Percentiles rank a stretch among this genome's conserved stretches.
These are phyloP conservation scores for Aspergillus calidoustus DNA, from an alignment of 2,329 filamentous ascomycete genomes.

Conservation along the genomic window DNA sequence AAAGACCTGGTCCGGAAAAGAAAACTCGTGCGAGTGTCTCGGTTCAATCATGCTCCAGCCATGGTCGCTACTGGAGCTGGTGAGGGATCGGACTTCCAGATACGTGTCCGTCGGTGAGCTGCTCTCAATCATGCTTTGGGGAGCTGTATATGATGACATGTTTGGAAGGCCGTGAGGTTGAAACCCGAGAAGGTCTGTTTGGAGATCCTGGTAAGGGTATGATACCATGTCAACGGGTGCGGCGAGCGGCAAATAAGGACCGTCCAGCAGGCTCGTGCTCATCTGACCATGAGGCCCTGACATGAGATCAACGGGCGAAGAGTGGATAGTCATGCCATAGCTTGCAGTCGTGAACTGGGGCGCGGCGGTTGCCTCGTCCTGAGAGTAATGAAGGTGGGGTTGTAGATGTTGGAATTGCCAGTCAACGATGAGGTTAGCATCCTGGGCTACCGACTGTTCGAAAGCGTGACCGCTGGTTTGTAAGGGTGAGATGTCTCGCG, in stretches of 20 bases:
- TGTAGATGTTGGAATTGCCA: constrained; percentile 52
- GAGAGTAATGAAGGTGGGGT: constrained; percentile 43
- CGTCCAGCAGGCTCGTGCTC: constrained; percentile 65
- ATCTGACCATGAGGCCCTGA: constrained; percentile 66
- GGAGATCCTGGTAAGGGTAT: constrained; percentile 78
- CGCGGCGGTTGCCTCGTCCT: constrained; percentile 60
- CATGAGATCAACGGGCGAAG: constrained; percentile 58
- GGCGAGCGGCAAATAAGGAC: constrained; percentile 60
- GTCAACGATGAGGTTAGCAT: constrained; percentile 50
- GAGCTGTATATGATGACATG: constrained; percentile 43
- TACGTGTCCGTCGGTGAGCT: constrained; percentile 79
- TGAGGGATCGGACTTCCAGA: constrained; percentile 82
- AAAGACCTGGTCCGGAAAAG: constrained; percentile 68
- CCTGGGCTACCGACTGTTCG: constrained; percentile 49
- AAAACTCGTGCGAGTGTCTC: constrained; percentile 72
- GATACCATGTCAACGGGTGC: constrained; percentile 69
- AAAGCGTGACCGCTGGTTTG: constrained; percentile 50
- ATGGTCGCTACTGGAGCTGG: constrained; percentile 79
- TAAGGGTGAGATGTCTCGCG: constrained; percentile 48
- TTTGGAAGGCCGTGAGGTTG: constrained; percentile 53
- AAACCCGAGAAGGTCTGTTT: constrained; percentile 67
- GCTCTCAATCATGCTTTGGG: constrained; percentile 49
- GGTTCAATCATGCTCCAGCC: constrained; percentile 84
- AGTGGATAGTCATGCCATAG: constrained; percentile 54
- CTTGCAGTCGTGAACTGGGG: constrained; percentile 61